A percentile compares a stretch with the other conserved stretches of the same genome.
Conservation (phyloP, 768 basidiomycete genomes). For the Boletus rubropictus region DNA sequence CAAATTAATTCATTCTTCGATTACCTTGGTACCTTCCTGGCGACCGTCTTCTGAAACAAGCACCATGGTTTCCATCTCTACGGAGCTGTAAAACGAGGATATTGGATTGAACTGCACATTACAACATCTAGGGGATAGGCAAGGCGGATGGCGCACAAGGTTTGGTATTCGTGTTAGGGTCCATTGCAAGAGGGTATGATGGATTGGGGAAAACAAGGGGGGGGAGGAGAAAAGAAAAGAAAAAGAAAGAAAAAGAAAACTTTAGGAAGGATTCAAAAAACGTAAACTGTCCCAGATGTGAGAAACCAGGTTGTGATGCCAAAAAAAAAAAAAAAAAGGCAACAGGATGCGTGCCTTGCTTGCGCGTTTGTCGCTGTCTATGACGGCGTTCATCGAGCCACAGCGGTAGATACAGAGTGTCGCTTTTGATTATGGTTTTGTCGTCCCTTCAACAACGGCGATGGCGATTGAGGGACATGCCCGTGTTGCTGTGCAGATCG, state of each 20-base stretch:
- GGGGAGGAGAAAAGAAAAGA: not conserved
- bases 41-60: slow-evolving; percentile 13
- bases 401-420: slow-evolving; percentile 19
- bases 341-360: not conserved
- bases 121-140: slow-evolving; percentile 11
- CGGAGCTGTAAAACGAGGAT: slow-evolving; percentile 1
- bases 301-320: slow-evolving; percentile 3
- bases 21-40: slow-evolving; percentile 12
- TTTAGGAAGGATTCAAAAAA: not conserved
- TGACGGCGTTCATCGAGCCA: slow-evolving; percentile 23
- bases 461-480: slow-evolving; percentile 18
- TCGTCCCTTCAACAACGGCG: slow-evolving; percentile 26
- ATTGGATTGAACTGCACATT: slow-evolving; percentile 14
- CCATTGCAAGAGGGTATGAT: slow-evolving; percentile 20
- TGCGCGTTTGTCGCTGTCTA: slow-evolving; percentile 15
- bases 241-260: not conserved
- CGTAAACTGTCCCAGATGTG: slow-evolving; percentile 8
- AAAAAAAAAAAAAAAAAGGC: slow-evolving; percentile 12
- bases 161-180: slow-evolving; percentile 14
- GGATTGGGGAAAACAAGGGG: not conserved
- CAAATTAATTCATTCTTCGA: slow-evolving; percentile 17
- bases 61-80: slow-evolving; percentile 6
- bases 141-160: slow-evolving; percentile 3
- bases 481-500: slow-evolving; percentile 25
- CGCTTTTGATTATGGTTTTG: slow-evolving; percentile 25